These are phyloP conservation scores for Cladophialophora bantiana DNA, from an alignment of 2,329 filamentous ascomycete genomes.

Conservation along the genomic window DNA sequence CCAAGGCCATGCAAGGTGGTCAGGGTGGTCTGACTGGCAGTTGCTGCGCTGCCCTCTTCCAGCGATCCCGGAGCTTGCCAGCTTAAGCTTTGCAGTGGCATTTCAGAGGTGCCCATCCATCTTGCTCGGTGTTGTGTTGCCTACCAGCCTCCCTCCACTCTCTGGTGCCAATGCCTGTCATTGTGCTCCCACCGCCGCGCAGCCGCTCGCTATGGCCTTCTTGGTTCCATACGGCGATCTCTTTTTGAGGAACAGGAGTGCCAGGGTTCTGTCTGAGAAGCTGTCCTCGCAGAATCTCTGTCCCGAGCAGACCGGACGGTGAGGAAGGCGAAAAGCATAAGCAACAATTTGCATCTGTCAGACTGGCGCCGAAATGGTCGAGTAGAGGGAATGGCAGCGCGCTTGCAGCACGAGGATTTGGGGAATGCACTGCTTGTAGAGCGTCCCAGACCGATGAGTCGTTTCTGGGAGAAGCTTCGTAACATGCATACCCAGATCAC, in stretches of 20 bases:
- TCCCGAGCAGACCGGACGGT: neutral
- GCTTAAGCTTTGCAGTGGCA: conserved; percentile 8
- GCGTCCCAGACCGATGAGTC: neutral
- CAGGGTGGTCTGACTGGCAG: conserved; percentile 32
- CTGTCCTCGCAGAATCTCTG: neutral
- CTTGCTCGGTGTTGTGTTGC: conserved; percentile 3
- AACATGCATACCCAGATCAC: neutral
- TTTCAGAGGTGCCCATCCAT: conserved; percentile 23
- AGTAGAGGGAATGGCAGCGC: neutral
- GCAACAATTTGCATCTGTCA: conserved; percentile 16
- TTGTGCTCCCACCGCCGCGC: conserved; percentile 6
- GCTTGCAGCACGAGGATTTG: neutral
- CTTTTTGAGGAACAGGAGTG: neutral
- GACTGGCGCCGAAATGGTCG: neutral
- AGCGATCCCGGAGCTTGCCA: conserved; percentile 12
- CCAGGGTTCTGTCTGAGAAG: neutral
- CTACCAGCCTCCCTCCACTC: neutral
- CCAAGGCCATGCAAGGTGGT: neutral
- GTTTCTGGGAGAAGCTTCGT: neutral
- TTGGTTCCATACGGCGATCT: neutral
- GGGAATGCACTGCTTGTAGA: conserved; percentile 3
- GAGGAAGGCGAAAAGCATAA: conserved; percentile 1
- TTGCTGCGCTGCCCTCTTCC: conserved; percentile 11
- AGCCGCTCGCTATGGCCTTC: neutral
- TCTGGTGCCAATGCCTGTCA: neutral